Percentiles rank a stretch among this genome's conserved stretches.
phyloP scores from a whole-genome alignment of 2,329 filamentous ascomycete genomes.

The Calonectria pseudoreteaudii region DNA sequence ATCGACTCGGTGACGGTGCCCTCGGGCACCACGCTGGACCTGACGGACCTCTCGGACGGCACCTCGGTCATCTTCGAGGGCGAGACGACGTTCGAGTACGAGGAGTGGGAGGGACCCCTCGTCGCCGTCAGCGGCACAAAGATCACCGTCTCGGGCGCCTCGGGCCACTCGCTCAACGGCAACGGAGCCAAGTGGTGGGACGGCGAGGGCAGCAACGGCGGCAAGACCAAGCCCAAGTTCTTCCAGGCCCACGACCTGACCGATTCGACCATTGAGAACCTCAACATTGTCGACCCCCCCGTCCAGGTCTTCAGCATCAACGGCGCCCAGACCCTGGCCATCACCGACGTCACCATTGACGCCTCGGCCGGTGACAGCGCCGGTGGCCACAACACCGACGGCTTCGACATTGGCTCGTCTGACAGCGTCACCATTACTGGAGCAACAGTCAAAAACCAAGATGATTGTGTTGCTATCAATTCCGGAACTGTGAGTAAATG shows the following conservation, averaged over 20 bases:
- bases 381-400: constrained; percentile 24
- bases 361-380: constrained; percentile 9
- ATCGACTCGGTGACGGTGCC: constrained; percentile 10
- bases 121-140: constrained; percentile 22
- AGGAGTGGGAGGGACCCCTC: constrained; percentile 22
- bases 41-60: constrained; percentile 18
- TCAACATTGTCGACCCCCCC: constrained; percentile 18
- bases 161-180: constrained; percentile 15
- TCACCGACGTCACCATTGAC: constrained; percentile 19
- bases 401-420: constrained; percentile 22
- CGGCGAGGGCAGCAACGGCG: constrained; percentile 25
- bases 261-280: constrained; percentile 18
- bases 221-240: constrained; percentile 27
- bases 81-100: constrained; percentile 19
- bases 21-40: constrained; percentile 18
- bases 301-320: constrained; percentile 25
- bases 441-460: constrained; percentile 21
- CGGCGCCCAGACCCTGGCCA: constrained; percentile 12
- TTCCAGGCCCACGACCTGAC: constrained; percentile 24
- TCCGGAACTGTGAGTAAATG: constrained; percentile 15
- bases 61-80: constrained; percentile 21
- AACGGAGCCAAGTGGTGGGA: constrained; percentile 21
- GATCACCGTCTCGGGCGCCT: constrained; percentile 12
- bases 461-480: constrained; percentile 23
- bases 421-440: constrained; percentile 18